These are phyloP conservation scores for Phytophthora cryptogea DNA, from an alignment of 352 stramenopile genomes.

Conservation along the genomic window DNA sequence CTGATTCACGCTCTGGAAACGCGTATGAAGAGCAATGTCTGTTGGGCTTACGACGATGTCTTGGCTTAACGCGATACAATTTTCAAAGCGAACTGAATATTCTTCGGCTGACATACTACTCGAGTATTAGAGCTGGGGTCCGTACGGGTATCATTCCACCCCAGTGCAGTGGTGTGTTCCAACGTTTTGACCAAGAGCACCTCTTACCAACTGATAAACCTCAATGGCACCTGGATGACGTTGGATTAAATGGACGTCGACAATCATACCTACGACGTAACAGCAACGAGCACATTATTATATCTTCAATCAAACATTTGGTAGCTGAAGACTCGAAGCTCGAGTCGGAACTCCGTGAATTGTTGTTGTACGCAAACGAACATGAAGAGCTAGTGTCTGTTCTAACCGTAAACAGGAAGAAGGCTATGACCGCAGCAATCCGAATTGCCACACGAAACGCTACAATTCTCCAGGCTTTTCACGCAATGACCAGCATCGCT, in stretches of 20 bases:
- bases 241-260: not conserved
- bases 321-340: constrained; percentile 14
- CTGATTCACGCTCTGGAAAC: not conserved
- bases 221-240: constrained; percentile 14
- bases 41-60: constrained; percentile 24
- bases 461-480: constrained; percentile 35
- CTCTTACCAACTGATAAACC: constrained; percentile 20
- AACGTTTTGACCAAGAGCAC: constrained; percentile 43
- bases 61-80: constrained; percentile 48
- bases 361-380: constrained; percentile 34
- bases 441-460: constrained; percentile 38
- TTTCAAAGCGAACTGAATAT: constrained; percentile 48
- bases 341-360: constrained; percentile 31
- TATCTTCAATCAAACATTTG: constrained; percentile 18
- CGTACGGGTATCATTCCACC: constrained; percentile 48
- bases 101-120: constrained; percentile 44
- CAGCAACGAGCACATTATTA: constrained; percentile 5
- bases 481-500: constrained; percentile 40
- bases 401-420: constrained; percentile 48
- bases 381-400: constrained; percentile 37
- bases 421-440: constrained; percentile 35
- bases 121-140: constrained; percentile 39
- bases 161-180: constrained; percentile 38
- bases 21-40: constrained; percentile 24
- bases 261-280: constrained; percentile 3